Percentiles rank a stretch among this genome's conserved stretches.
Conservation (phyloP, 352 stramenopile genomes). For the Globisporangium splendens region DNA sequence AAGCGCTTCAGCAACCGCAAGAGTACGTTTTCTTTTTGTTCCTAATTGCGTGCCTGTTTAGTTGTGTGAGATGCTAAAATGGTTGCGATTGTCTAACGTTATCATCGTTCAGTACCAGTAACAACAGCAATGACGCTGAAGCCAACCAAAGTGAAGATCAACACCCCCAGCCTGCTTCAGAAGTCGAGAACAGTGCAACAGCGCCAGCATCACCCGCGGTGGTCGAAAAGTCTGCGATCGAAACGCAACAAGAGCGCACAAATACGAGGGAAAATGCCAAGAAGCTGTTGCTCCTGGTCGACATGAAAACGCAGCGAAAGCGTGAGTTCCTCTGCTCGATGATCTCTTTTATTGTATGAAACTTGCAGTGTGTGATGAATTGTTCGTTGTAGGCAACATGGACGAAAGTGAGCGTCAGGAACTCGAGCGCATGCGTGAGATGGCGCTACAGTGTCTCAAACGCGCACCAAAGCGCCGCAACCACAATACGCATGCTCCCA, state of each 20-base stretch:
- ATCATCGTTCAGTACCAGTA: background rate
- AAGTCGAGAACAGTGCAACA: constrained; percentile 1
- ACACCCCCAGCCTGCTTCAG: background rate
- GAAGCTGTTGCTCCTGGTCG: constrained; percentile 21
- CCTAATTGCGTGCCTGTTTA: too few species aligned
- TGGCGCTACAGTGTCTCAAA: constrained; percentile 6
- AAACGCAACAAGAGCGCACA: background rate
- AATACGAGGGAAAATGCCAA: constrained; percentile 2
- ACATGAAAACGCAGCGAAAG: constrained; percentile 12
- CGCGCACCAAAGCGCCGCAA: background rate
- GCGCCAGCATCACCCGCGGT: background rate
- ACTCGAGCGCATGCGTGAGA: background rate
- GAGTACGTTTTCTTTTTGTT: too few species aligned
- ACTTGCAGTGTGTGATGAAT: background rate
- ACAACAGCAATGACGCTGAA: background rate
- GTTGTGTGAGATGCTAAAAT: too few species aligned
- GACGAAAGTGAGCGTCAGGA: constrained; percentile 5
- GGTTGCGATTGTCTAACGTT: too few species aligned
- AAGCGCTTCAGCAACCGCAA: constrained; percentile 1
- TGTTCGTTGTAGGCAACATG: constrained; percentile 2
- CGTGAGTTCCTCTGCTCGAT: constrained; percentile 5
- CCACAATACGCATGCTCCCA: too few species aligned
- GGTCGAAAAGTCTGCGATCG: background rate
- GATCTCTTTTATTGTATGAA: background rate
- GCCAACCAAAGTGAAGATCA: too few species aligned